Evolutionary conservation across 169 alveolate genomes (phyloP), one percentile per base, ranked within the genome.

Genomic region (Plasmodium vinckei): DNA sequence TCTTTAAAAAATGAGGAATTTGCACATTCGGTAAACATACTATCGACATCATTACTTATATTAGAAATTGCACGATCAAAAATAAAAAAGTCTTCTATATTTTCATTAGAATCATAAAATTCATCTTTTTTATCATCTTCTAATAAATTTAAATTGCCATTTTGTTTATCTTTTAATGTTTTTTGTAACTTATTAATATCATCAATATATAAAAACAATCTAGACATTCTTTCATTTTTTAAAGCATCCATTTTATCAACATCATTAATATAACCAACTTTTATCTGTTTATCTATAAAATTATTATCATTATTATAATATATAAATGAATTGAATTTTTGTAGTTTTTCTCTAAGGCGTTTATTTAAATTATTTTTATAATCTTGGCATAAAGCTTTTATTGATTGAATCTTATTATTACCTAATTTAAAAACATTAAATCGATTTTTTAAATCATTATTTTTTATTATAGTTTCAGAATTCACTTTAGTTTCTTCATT

Each of bases 51-150:
- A 69, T 69, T 71, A 68, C 39, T 63, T 46, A 47, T 2, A 42
- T 17, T 69, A 9, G 91, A 86, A 15, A 86, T 25, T 13, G 87
- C 13, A 23, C 71, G 49, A 70, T 86, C 91, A 27, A 69, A 86
- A 69, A 86, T 70, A 53, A 69, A 86, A 44, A 86, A 86, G 54
- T 86, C 87, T 44, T 86, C 91, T 56, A 86, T 70, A 64, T 86
- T 59, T 65, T 86, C 91, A 86, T 86, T 59, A 13, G 91, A 86
- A 61, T 86, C 91, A 63, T 86, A 86, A 70, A 86, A 86, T 69
- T 51, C n/a, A 59, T 86, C 91, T 27, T 68, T 86, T 25, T 63
- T 60, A 47, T 47, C 87, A 27, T 70, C 87, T 46, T 59, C 56
- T 54, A 60, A 86, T 57, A 70, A 57, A 69, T 86, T 19, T 6